phyloP scores from a whole-genome alignment of 352 stramenopile genomes.

The Blastocystis sp. region DNA sequence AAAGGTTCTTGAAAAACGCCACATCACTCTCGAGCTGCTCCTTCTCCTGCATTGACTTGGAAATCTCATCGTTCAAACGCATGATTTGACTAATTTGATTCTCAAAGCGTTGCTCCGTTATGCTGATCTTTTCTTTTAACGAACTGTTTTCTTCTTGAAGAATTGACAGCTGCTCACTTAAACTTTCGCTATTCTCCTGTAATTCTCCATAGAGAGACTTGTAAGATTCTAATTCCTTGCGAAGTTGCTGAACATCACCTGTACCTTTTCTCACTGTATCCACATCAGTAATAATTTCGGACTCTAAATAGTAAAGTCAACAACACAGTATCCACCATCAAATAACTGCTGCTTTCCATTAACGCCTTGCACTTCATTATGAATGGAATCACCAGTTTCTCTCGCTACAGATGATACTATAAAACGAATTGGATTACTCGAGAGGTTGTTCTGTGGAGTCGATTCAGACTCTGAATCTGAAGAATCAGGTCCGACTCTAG shows the following conservation, averaged over 20 bases:
- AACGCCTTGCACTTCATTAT: background rate
- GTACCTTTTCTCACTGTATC: too few species aligned
- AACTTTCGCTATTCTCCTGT: background rate
- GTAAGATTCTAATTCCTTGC: background rate
- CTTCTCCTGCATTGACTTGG: slow-evolving; percentile 24
- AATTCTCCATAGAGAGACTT: background rate
- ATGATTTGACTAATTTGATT: slow-evolving; percentile 16
- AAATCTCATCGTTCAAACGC: slow-evolving; percentile 14
- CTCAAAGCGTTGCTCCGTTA: background rate
- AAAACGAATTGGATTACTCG: too few species aligned
- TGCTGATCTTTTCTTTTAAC: background rate
- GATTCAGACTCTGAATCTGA: too few species aligned
- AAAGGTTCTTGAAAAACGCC: background rate
- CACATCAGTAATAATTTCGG: background rate
- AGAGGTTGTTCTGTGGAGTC: too few species aligned
- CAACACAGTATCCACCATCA: background rate
- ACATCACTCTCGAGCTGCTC: background rate
- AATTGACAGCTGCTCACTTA: background rate
- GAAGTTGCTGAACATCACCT: background rate
- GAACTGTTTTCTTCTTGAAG: background rate
- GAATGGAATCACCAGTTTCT: too few species aligned
- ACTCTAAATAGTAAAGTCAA: background rate
- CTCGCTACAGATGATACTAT: too few species aligned
- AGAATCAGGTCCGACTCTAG: background rate
- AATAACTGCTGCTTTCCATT: background rate